Base-by-base conservation (phyloP, 2,329 filamentous ascomycete species). In the Verruconis gallopava region DNA sequence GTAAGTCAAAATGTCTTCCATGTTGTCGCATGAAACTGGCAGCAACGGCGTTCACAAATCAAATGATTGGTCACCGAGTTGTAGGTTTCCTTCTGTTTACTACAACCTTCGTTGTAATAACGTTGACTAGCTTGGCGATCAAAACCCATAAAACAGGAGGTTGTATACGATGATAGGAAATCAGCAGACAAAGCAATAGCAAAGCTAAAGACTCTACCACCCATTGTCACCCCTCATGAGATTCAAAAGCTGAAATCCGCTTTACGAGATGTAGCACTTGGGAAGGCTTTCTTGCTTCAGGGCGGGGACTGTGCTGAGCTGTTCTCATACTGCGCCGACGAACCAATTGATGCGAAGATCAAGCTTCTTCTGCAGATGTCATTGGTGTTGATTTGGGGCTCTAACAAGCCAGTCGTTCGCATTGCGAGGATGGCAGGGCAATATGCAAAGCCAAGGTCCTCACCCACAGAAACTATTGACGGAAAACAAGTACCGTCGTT, bases 341-440 rank as follows among this genome's bases (percentile, higher is more conserved):
- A 75, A 12, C 81, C 83, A 49, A 95, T 98, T 51, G 86, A 96
- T 64, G 81, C 85, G 48, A 98, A 96, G 69, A 85, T 96, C 62
- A 96, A 96, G 66, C 75, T 98, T 19, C 73, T 98, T 21, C 68
- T 98, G 46, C 91, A 98, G 65, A 96, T 98, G 89, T 93, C 85
- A 50, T 67, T 98, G 51, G 85, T 98, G 1, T 71, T 98, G 46
- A 88, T 96, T 59, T 95, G 88, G 81, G 91, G 85, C 28, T 69
- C 71, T 18, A 77, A 79, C 53, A 79, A 79, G 55, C 83, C 84
- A 4, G 86, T 98, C 3, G 85, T 98, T 37, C 78, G 91, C 51
- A 93, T 98, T 54, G 91, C 85, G 13, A 78, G 91, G 46, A 95
- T 96, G 78, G 91, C 91, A 11, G 91, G 91, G 3, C 91, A 98